Percentiles rank a stretch among this genome's conserved stretches.
phyloP scores from a whole-genome alignment of 2,329 filamentous ascomycete species.

The Phoma sp. region DNA sequence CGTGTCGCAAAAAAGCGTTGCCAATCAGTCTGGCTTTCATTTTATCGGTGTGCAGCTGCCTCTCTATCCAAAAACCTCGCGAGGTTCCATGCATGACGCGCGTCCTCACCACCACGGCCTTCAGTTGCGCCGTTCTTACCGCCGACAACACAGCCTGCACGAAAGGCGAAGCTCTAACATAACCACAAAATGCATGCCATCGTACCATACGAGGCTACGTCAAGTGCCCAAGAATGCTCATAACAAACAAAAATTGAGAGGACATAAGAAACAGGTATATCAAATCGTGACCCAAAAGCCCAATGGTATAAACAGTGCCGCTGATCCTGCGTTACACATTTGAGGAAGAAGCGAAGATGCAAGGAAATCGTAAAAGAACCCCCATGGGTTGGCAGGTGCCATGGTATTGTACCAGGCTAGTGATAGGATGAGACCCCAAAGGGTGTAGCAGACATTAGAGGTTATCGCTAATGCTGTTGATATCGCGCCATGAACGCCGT shows the following conservation, averaged over 20 bases:
- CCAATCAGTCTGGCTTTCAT: constrained; percentile 24
- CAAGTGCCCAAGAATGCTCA: constrained; percentile 27
- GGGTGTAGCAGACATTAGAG: constrained; percentile 44
- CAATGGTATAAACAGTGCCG: constrained; percentile 43
- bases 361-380: constrained; percentile 17
- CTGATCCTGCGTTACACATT: constrained; percentile 25
- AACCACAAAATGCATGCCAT: constrained; percentile 23
- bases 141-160: constrained; percentile 25
- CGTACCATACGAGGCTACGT: constrained; percentile 22
- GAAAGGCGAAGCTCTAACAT: constrained; percentile 8
- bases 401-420: constrained; percentile 29
- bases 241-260: constrained; percentile 29
- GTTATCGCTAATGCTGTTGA: constrained; percentile 35
- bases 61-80: not conserved
- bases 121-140: constrained; percentile 19
- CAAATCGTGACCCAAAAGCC: constrained; percentile 33
- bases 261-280: constrained; percentile 39
- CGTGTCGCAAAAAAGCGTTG: constrained; percentile 8
- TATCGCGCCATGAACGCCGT: constrained; percentile 43
- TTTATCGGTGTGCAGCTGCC: constrained; percentile 21
- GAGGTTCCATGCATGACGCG: constrained; percentile 26
- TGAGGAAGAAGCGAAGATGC: constrained; percentile 29
- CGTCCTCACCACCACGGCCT: constrained; percentile 27
- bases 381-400: constrained; percentile 14
- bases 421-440: constrained; percentile 34